phyloP scores from a whole-genome alignment of 1,139 yeast species.

The Diutina pseudorugosa region DNA sequence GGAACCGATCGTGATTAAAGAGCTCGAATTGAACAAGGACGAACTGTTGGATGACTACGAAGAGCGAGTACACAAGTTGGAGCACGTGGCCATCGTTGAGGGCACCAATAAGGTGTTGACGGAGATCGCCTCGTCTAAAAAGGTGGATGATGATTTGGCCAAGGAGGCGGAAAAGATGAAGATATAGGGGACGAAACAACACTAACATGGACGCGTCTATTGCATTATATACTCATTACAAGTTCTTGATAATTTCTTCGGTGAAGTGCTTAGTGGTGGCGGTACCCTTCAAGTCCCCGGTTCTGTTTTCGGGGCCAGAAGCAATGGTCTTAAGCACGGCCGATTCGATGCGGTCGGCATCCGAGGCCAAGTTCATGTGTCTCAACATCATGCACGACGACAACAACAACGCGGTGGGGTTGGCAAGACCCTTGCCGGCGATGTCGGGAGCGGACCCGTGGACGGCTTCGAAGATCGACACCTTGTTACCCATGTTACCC shows the following conservation, averaged over 20 bases:
- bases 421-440: slow-evolving; percentile 96
- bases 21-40: slow-evolving; percentile 54
- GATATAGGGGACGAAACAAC: neutral
- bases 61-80: slow-evolving; percentile 68
- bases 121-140: too few species aligned
- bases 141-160: neutral
- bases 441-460: slow-evolving; percentile 99
- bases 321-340: slow-evolving; percentile 93
- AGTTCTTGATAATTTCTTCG: slow-evolving; percentile 43
- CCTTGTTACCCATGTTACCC: slow-evolving; percentile 98
- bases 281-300: slow-evolving; percentile 91
- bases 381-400: slow-evolving; percentile 98
- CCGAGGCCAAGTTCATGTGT: slow-evolving; percentile 80
- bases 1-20: slow-evolving; percentile 73
- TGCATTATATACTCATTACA: slow-evolving; percentile 14
- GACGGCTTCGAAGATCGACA: slow-evolving; percentile 96
- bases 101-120: slow-evolving; percentile 16
- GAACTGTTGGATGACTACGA: slow-evolving; percentile 77
- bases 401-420: slow-evolving; percentile 93
- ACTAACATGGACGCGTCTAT: neutral
- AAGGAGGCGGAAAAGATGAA: neutral
- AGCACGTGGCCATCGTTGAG: slow-evolving; percentile 86
- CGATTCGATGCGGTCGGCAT: slow-evolving; percentile 73
- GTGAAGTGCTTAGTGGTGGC: slow-evolving; percentile 86
- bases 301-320: slow-evolving; percentile 84